A percentile compares a stretch with the other conserved stretches of the same genome.
Evolutionary conservation across 1,284 basidiomycete genomes (phyloP).

Genomic region (Trichosporon ovoides): DNA sequence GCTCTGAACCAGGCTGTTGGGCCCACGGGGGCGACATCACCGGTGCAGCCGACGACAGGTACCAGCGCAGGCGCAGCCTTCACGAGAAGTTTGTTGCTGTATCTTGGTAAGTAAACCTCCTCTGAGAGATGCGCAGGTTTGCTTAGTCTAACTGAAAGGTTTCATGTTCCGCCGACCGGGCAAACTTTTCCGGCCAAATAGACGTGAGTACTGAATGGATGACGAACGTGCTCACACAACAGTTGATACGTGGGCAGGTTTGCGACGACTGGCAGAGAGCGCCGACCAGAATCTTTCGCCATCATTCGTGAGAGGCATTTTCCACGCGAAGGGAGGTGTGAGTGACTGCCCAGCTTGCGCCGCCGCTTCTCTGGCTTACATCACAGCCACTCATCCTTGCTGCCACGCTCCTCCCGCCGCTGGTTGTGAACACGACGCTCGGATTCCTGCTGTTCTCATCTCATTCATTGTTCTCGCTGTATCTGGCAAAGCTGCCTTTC

Average conservation of each 20-base stretch:
- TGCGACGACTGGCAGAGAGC: slow-evolving; percentile 43
- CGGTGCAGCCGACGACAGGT: slow-evolving; percentile 48
- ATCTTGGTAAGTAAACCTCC: slow-evolving; percentile 29
- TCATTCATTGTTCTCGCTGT: slow-evolving; percentile 44
- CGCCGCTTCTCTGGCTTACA: background rate
- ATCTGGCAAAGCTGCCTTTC: slow-evolving; percentile 38
- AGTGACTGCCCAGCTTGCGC: background rate
- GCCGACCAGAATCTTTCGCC: slow-evolving; percentile 45
- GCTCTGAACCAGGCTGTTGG: background rate
- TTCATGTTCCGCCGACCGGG: slow-evolving; percentile 46
- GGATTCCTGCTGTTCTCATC: slow-evolving; percentile 48
- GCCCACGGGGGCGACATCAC: background rate
- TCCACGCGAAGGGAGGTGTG: slow-evolving; percentile 37
- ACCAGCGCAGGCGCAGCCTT: slow-evolving; percentile 43
- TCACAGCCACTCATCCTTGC: slow-evolving; percentile 25
- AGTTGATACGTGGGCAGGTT: slow-evolving; percentile 48
- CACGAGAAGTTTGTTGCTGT: slow-evolving; percentile 43
- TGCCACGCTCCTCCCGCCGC: slow-evolving; percentile 40
- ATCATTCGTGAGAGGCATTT: slow-evolving; percentile 38
- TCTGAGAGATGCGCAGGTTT: background rate
- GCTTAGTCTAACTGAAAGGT: slow-evolving; percentile 21
- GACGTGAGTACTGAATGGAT: slow-evolving; percentile 27
- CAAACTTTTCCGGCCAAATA: slow-evolving; percentile 44
- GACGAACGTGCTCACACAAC: background rate
- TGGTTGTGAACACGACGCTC: slow-evolving; percentile 45